Base-by-base conservation (phyloP, 352 stramenopile species). In the Phytophthora tubulina region DNA sequence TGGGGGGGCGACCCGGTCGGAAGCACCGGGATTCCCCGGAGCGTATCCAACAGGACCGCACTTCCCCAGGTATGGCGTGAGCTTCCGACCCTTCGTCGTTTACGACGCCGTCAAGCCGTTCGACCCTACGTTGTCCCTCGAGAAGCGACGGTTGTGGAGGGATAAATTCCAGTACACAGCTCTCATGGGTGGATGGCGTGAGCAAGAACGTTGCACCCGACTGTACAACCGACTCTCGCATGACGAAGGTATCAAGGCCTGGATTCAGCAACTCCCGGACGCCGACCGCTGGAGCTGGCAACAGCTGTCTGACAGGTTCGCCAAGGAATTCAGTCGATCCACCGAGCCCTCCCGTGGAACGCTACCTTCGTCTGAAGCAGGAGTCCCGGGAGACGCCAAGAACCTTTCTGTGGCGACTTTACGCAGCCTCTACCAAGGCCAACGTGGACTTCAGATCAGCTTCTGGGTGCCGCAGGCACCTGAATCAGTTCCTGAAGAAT, bases 401-500 rank as follows among this genome's bases (percentile, higher is more conserved):
- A 21, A 21, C 0, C 1, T 21, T 21, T 21, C 17, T 21, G 17
- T 21, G 17, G 17, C 1, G 17, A 21, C 17, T 21, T 21, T 1
- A 1, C 17, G 17, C 17, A 21, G 17, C 17, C 17, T 21, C 17
- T 21, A 1, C 17, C 17, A 21, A 21, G 17, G 17, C 17, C 17
- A 21, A 21, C 17, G 17, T 21, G 17, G 17, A 21, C 17, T 21
- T 21, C 17, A 21, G 17, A 21, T 21, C 17, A 21, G 17, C 17
- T 21, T 21, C 17, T 21, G 17, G 17, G 17, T 21, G 17, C 17
- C 17, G 17, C 17, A 36, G 33, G 0, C 46, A 67, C 31, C 1
- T 59, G 2, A 57, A 45, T 3, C 59, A 58, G n/a, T 67, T 67
- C 48, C 21, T 52, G 8, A 67, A 67, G 27, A 52, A 59, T 5